A percentile compares a stretch with the other conserved stretches of the same genome.
Evolutionary conservation across 2,329 filamentous ascomycete species (phyloP).

Genomic region (Aspergillus luchuensis): DNA sequence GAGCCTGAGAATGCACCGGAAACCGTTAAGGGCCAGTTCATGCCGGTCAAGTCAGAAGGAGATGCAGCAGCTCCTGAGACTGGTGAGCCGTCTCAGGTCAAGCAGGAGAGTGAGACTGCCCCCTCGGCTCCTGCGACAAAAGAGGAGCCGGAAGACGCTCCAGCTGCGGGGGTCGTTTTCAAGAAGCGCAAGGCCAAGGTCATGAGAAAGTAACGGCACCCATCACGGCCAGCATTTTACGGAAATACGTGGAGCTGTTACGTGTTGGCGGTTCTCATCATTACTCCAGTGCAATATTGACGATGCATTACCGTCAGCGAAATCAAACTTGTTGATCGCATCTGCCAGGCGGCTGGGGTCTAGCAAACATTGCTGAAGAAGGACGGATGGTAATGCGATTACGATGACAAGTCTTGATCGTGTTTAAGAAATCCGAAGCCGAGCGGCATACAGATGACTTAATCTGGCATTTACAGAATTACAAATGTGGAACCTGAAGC

Average conservation of each 20-base stretch:
- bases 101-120: not conserved
- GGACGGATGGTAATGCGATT: not conserved
- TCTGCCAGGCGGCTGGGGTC: not conserved
- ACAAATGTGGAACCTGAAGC: not conserved
- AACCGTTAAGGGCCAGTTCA: conserved; percentile 6
- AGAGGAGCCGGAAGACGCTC: conserved; percentile 32
- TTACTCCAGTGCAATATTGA: not conserved
- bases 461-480: not conserved
- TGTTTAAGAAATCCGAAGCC: not conserved
- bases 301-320: not conserved
- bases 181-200: conserved; percentile 53
- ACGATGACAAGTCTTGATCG: not conserved
- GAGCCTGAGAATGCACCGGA: conserved; percentile 19
- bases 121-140: conserved; percentile 9
- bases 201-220: conserved; percentile 36
- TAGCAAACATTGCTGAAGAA: not conserved
- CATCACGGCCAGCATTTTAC: not conserved
- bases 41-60: conserved; percentile 12
- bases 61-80: conserved; percentile 13
- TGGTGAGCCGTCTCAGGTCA: conserved; percentile 7
- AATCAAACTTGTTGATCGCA: not conserved
- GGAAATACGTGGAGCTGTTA: not conserved
- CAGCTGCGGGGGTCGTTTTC: conserved; percentile 43
- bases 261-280: not conserved
- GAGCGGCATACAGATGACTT: not conserved